Base-by-base conservation (phyloP, 306 rosid genomes). In the Vigna nakashimae region DNA sequence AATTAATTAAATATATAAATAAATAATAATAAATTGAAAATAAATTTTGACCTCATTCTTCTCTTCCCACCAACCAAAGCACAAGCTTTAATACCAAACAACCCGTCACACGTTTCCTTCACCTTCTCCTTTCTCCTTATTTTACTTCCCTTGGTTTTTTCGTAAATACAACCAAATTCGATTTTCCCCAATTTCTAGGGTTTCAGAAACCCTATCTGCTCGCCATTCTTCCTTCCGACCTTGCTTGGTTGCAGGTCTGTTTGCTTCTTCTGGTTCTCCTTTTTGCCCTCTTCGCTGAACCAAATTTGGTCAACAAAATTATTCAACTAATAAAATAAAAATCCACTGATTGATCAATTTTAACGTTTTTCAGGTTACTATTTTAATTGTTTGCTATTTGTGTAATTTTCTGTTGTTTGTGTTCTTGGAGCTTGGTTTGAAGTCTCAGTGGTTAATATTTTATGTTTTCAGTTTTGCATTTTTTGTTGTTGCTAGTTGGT, bases 181-280 rank as follows among this genome's bases (percentile, higher is more conserved):
- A 66, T 46, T 75, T 18, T 15, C 18, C 80, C 76, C 74, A 83
- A 64, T 74, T 75, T 86, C 68, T 83, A 45, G 90, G 91, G 84
- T 82, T 83, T 83, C 87, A 0, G 73, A 69, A 71, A 71, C 87
- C 84, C 81, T 65, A 65, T 1, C 34, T 3, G 5, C 1, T 20
- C 43, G n/a, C 65, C 12, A 34, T 26, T 76, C 3, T 43, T 63
- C 58, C 68, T 46, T 40, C 50, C 4, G 43, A 66, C 73, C 46
- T 40, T 36, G 15, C 64, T 40, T 72, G 3, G 30, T 71, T 84
- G 78, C 86, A 89, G 97, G 91, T 90, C 78, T 48, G 83, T 52
- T 57, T 71, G 2, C 40, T 79, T 52, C 10, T 69, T 30, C 24
- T 15, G 15, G 42, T 53, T 78, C 57, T 63, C 40, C 57, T 58